phyloP scores from a whole-genome alignment of 306 rosid genomes.

The Pachyrhizus erosus region DNA sequence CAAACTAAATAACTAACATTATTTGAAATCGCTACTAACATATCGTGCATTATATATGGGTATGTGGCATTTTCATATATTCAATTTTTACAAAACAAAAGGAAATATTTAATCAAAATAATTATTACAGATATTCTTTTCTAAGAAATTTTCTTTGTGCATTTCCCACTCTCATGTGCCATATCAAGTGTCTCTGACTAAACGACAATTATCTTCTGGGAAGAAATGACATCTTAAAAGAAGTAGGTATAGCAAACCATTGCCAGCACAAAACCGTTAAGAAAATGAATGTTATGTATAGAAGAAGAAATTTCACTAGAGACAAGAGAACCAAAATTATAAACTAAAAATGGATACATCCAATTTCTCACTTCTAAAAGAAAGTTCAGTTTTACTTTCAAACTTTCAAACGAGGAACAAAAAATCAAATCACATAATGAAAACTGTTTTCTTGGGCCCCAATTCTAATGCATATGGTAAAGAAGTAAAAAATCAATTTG shows the following conservation, averaged over 20 bases:
- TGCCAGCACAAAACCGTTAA: neutral
- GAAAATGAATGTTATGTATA: neutral
- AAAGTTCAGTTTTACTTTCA: neutral
- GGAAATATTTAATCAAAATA: neutral
- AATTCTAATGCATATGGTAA: neutral
- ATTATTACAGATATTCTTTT: neutral
- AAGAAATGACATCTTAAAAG: neutral
- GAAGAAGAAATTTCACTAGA: neutral
- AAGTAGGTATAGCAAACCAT: neutral
- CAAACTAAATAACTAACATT: constrained; percentile 4
- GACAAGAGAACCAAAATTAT: neutral
- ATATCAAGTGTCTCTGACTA: neutral
- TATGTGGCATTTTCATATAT: neutral
- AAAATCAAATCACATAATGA: neutral
- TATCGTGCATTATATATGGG: neutral
- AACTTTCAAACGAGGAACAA: neutral
- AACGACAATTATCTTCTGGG: neutral
- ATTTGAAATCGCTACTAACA: neutral
- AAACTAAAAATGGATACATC: neutral
- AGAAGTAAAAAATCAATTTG: neutral
- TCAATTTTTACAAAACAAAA: neutral
- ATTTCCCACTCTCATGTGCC: constrained; percentile 1
- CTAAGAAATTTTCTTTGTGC: neutral
- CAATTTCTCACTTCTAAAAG: neutral
- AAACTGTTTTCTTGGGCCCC: neutral